A percentile compares a stretch with the other conserved stretches of the same genome.
phyloP scores from a whole-genome alignment of 1,139 yeast genomes.

The Saccharomyces hybrid region DNA sequence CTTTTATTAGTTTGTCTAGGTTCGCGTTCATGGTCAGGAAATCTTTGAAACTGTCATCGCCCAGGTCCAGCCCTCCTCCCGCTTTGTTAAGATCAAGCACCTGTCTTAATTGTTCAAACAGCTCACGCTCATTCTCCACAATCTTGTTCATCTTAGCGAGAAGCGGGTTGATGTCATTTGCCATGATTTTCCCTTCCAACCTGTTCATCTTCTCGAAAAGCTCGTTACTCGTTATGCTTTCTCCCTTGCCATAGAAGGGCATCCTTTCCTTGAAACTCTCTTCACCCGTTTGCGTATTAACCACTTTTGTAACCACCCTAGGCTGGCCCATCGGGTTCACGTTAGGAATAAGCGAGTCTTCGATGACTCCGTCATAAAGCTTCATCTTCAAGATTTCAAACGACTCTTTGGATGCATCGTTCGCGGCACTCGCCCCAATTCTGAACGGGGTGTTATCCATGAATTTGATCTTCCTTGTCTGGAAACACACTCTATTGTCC shows the following conservation, averaged over 20 bases:
- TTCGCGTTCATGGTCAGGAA: constrained; percentile 22
- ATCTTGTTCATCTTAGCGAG: constrained; percentile 8
- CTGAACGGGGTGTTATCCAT: constrained; percentile 24
- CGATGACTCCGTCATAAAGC: constrained; percentile 44
- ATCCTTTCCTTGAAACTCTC: constrained; percentile 13
- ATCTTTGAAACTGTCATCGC: constrained; percentile 20
- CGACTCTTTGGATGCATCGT: constrained; percentile 38
- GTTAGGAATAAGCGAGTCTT: constrained; percentile 47
- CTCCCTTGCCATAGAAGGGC: constrained; percentile 7
- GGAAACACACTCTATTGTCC: constrained; percentile 62
- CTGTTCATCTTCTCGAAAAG: constrained; percentile 16
- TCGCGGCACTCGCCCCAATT: constrained; percentile 49
- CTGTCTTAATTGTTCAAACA: neutral
- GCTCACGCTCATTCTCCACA: constrained; percentile 7
- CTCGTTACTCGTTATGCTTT: constrained; percentile 10
- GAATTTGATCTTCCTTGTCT: constrained; percentile 43
- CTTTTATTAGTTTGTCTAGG: constrained; percentile 20
- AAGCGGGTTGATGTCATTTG: constrained; percentile 16
- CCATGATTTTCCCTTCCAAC: constrained; percentile 19
- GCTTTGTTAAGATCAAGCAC: neutral
- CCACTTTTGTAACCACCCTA: constrained; percentile 20
- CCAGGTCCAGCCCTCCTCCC: constrained; percentile 12
- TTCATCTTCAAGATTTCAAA: constrained; percentile 51
- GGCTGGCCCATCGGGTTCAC: constrained; percentile 42
- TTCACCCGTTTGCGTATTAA: constrained; percentile 20